phyloP scores from a whole-genome alignment of 2,329 filamentous ascomycete genomes.

The Mycosphaerella sp. region DNA sequence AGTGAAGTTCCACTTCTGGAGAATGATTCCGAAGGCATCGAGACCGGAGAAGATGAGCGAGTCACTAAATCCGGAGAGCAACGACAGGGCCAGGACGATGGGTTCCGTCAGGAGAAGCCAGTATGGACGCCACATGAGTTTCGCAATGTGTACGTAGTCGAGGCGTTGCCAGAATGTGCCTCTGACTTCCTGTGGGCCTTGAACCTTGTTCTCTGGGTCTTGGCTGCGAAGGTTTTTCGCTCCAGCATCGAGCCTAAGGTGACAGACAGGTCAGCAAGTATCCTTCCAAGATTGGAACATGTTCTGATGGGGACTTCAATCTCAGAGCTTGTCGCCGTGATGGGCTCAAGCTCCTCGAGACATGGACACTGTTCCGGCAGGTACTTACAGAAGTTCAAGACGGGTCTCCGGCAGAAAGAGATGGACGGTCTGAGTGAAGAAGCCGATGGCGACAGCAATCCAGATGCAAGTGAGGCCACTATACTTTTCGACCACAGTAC shows the following conservation, averaged over 20 bases:
- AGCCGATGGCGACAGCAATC: constrained; percentile 77
- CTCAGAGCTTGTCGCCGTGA: too few species aligned
- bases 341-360: too few species aligned
- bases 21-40: constrained; percentile 63
- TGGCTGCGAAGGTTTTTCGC: constrained; percentile 61
- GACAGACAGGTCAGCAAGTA: too few species aligned
- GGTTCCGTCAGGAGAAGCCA: constrained; percentile 68
- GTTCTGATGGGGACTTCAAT: too few species aligned
- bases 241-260: constrained; percentile 55
- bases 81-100: constrained; percentile 63
- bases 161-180: constrained; percentile 31
- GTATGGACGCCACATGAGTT: constrained; percentile 59
- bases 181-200: constrained; percentile 64
- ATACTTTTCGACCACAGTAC: constrained; percentile 36
- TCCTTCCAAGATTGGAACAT: too few species aligned
- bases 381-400: constrained; percentile 54
- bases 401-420: constrained; percentile 62
- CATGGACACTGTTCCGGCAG: too few species aligned
- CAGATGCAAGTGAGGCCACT: constrained; percentile 75
- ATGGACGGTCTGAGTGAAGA: constrained; percentile 54
- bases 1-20: constrained; percentile 54
- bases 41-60: constrained; percentile 74
- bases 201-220: constrained; percentile 50
- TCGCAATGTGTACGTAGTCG: constrained; percentile 36
- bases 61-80: constrained; percentile 66